These are phyloP conservation scores for Corymbia citriodora DNA, from an alignment of 441 rosid genomes.

Conservation along the genomic window DNA sequence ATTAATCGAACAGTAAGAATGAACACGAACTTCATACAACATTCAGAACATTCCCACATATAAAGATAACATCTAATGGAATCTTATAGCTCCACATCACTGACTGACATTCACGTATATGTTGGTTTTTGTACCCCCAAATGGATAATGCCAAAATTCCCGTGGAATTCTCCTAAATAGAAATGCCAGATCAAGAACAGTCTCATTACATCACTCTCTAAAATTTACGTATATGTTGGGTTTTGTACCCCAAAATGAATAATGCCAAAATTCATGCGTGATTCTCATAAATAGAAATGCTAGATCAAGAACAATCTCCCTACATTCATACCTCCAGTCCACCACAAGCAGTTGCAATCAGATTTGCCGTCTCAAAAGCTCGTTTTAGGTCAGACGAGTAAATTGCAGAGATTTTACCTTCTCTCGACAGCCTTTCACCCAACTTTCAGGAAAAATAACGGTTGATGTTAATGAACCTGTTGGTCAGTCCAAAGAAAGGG, in stretches of 20 bases:
- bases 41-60: not conserved
- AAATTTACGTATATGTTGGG: not conserved
- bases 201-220: not conserved
- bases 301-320: not conserved
- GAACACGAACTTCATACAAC: not conserved
- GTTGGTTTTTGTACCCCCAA: not conserved
- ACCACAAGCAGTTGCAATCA: conserved; percentile 58
- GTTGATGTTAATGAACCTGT: not conserved
- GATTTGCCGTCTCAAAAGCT: conserved; percentile 70
- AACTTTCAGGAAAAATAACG: conserved; percentile 24
- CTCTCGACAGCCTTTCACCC: conserved; percentile 58
- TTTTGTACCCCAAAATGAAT: not conserved
- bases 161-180: not conserved
- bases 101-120: not conserved
- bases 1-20: not conserved
- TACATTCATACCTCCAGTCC: conserved; percentile 37
- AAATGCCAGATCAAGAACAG: not conserved
- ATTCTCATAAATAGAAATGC: not conserved
- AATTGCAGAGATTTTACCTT: conserved; percentile 44
- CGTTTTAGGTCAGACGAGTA: conserved; percentile 88
- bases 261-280: not conserved
- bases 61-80: not conserved
- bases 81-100: not conserved
- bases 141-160: not conserved
- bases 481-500: not conserved